Percentiles rank a stretch among this genome's conserved stretches.
phyloP scores from a whole-genome alignment of 768 basidiomycete genomes.

The Nidularia pulvinata region DNA sequence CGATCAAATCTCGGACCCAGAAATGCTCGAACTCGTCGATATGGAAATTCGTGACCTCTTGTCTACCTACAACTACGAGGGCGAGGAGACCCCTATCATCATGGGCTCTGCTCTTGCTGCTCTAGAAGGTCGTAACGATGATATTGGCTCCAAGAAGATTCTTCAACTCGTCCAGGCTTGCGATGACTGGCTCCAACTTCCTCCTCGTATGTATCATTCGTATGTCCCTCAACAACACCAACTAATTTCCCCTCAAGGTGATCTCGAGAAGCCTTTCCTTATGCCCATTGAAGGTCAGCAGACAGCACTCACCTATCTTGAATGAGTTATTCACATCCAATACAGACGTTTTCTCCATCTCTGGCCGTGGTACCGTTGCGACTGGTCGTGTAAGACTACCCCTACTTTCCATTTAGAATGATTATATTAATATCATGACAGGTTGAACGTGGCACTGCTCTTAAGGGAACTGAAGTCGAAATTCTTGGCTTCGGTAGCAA shows the following conservation, averaged over 20 bases:
- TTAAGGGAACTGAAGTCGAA: slow-evolving; percentile 94
- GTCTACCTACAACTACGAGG: slow-evolving; percentile 91
- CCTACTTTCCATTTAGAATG: not conserved
- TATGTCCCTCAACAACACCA: not conserved
- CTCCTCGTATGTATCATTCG: slow-evolving; percentile 61
- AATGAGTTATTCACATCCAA: not conserved
- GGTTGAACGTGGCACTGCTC: slow-evolving; percentile 91
- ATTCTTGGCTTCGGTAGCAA: slow-evolving; percentile 81
- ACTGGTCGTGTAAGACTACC: slow-evolving; percentile 72
- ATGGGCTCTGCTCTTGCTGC: slow-evolving; percentile 98
- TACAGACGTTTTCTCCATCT: slow-evolving; percentile 91
- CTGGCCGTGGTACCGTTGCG: slow-evolving; percentile 97
- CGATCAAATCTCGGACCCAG: slow-evolving; percentile 93
- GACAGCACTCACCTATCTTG: no score
- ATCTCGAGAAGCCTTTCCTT: slow-evolving; percentile 97
- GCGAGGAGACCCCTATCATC: slow-evolving; percentile 96
- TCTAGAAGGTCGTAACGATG: slow-evolving; percentile 81
- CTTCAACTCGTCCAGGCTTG: slow-evolving; percentile 82
- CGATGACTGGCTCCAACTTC: slow-evolving; percentile 94
- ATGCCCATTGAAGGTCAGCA: slow-evolving; percentile 83
- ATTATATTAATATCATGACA: slow-evolving; percentile 21
- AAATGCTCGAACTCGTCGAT: slow-evolving; percentile 99
- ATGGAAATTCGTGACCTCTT: slow-evolving; percentile 99
- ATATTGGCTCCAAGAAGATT: slow-evolving; percentile 82
- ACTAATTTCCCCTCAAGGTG: slow-evolving; percentile 48